A percentile compares a stretch with the other conserved stretches of the same genome.
Evolutionary conservation across 164 flowering plant species (phyloP).

Genomic region (Protea cynaroides): DNA sequence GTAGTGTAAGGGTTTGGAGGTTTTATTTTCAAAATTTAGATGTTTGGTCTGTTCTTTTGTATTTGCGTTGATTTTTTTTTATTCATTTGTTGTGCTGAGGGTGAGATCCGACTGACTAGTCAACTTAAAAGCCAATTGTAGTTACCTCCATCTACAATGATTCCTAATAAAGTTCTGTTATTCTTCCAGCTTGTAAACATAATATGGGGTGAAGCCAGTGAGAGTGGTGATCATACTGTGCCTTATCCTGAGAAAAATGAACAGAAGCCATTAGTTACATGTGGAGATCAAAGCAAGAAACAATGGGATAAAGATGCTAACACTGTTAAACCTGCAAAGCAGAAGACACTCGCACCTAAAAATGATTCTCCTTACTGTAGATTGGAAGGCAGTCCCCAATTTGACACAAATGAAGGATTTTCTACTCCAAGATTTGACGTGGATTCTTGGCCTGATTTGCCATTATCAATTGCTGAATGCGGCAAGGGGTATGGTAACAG

Average conservation of each 20-base stretch:
- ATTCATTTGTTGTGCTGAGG: too few species aligned
- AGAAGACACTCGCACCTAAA: slow-evolving; percentile 20
- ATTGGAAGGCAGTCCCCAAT: slow-evolving; percentile 24
- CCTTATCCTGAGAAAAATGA: slow-evolving; percentile 48
- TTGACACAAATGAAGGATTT: slow-evolving; percentile 21
- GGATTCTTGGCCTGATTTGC: slow-evolving; percentile 35
- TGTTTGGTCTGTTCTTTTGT: too few species aligned
- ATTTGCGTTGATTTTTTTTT: too few species aligned
- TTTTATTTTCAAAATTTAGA: too few species aligned
- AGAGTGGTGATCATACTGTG: slow-evolving; percentile 61
- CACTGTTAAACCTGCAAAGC: slow-evolving; percentile 28
- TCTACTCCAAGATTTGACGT: slow-evolving; percentile 21
- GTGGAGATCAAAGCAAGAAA: slow-evolving; percentile 31
- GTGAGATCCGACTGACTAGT: too few species aligned
- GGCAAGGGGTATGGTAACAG: slow-evolving; percentile 9
- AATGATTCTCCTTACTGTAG: slow-evolving; percentile 21
- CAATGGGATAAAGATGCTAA: slow-evolving; percentile 31
- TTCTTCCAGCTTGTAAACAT: slow-evolving; percentile 53
- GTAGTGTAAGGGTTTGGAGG: too few species aligned
- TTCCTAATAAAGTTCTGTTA: slow-evolving; percentile 2
- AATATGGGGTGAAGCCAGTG: slow-evolving; percentile 68
- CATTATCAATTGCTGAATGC: slow-evolving; percentile 21
- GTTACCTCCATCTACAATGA: background rate
- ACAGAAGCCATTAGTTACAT: slow-evolving; percentile 21
- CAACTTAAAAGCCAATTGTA: background rate